phyloP scores from a whole-genome alignment of 2,329 filamentous ascomycete species.

The Aspergillus quadrilineatus region DNA sequence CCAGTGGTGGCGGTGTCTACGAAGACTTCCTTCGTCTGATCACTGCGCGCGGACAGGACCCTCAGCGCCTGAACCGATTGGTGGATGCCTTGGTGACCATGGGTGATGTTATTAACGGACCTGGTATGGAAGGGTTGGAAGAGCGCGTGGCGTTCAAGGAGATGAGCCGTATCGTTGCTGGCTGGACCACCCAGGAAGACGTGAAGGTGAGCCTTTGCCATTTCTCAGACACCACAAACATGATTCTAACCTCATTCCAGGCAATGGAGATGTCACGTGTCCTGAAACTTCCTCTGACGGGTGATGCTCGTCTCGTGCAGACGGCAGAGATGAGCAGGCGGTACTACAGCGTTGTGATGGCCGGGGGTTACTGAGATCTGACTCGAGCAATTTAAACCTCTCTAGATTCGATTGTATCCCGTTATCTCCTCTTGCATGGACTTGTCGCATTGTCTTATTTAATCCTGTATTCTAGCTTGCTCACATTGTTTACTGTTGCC shows the following conservation, averaged over 20 bases:
- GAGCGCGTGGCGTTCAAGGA: constrained; percentile 75
- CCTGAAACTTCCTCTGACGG: constrained; percentile 57
- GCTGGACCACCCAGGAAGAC: constrained; percentile 61
- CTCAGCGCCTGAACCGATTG: constrained; percentile 43
- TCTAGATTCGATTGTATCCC: constrained; percentile 2
- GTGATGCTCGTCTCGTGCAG: constrained; percentile 70
- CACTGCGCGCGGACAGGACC: constrained; percentile 41
- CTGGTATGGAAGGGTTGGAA: constrained; percentile 55
- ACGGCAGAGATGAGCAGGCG: constrained; percentile 67
- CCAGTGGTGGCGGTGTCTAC: constrained; percentile 77
- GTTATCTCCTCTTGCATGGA: neutral
- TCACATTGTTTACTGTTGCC: neutral
- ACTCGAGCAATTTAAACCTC: constrained; percentile 6
- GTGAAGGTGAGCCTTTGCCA: constrained; percentile 52
- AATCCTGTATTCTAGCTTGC: constrained; percentile 16
- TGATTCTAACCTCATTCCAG: constrained; percentile 17
- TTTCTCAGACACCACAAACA: neutral
- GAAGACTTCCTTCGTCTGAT: constrained; percentile 58
- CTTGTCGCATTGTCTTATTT: neutral
- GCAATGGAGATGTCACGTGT: constrained; percentile 39
- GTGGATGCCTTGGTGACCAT: constrained; percentile 49
- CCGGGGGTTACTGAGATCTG: constrained; percentile 38
- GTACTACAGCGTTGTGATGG: constrained; percentile 67
- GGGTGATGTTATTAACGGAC: constrained; percentile 45
- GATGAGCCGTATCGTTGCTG: constrained; percentile 73